Evolutionary conservation across 768 basidiomycete genomes (phyloP), one percentile per base, ranked within the genome.

Genomic region (Tylopilus plumbeoviolaceoides): DNA sequence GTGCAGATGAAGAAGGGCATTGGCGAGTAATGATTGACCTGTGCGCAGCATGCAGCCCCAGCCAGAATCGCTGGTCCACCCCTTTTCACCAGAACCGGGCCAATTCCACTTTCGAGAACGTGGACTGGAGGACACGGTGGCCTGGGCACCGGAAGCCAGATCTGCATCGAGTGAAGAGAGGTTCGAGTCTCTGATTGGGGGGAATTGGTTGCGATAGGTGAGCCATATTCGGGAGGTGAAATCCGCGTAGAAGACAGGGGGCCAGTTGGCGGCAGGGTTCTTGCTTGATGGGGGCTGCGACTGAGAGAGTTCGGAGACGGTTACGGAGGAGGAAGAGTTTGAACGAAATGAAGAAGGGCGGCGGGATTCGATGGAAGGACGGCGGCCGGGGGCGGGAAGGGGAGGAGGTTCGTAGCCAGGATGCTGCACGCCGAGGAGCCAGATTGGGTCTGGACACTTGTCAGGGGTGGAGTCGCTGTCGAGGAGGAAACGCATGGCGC

Each of bases 31-130:
- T 51, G 85, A 85, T 68, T 95, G 91, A 1, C 91, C 91, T 0
- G 91, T 95, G 25, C 91, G 72, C 38, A 95, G 67, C 91, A 95
- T 95, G 64, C 92, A 95, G 0, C 91, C 91, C 91, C 91, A 94
- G 0, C 92, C 91, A 0, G 87, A 75, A 70, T 95, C 91, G 57
- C 80, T 86, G 15, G 87, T 86, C 81, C 93, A 87, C 0, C 87
- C 89, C 62, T 85, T 87, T 68, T 89, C 86, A 1, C 82, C 82
- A 0, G 79, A 64, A 18, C 70, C 75, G 14, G 76, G 74, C 82
- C 87, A 86, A 40, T 80, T 79, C 80, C 89, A 86, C 36, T 80
- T 72, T 65, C 73, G 75, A 8, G 70, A 63, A 18, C 75, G 76
- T 43, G 77, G 79, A 59, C 73, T 79, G 18, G 66, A 67, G 40